phyloP scores from a whole-genome alignment of 345 rosid genomes.

The Sisymbrium altissimum region DNA sequence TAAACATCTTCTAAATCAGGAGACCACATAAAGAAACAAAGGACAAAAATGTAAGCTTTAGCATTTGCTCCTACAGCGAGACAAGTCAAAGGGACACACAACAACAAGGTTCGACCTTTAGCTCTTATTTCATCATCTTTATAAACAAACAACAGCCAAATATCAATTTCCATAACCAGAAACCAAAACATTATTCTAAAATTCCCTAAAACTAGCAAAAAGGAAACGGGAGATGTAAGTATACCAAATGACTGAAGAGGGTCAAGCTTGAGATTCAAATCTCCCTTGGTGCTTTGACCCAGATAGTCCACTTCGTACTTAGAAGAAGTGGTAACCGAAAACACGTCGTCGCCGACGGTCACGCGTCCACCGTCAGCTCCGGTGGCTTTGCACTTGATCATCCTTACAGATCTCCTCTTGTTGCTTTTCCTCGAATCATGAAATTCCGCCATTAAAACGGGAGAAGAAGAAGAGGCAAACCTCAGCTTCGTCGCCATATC shows the following conservation, averaged over 20 bases:
- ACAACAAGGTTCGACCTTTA: neutral
- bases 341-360: constrained; percentile 49
- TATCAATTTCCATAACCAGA: neutral
- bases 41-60: constrained; percentile 9
- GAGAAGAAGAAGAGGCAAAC: neutral
- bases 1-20: neutral
- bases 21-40: neutral
- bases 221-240: neutral
- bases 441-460: neutral
- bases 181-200: neutral
- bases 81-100: neutral
- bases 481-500: constrained; percentile 14
- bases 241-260: constrained; percentile 47
- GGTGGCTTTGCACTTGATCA: constrained; percentile 34
- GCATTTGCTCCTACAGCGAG: neutral
- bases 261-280: constrained; percentile 74
- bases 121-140: neutral
- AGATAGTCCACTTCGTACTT: constrained; percentile 78
- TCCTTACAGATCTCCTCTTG: constrained; percentile 23
- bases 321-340: constrained; percentile 65
- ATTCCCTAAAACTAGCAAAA: neutral
- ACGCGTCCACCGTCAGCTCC: constrained; percentile 30
- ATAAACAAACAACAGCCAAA: neutral
- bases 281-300: constrained; percentile 93
- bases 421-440: neutral